Conservation (phyloP, 257 asterid species). For the Fraxinus americana region DNA sequence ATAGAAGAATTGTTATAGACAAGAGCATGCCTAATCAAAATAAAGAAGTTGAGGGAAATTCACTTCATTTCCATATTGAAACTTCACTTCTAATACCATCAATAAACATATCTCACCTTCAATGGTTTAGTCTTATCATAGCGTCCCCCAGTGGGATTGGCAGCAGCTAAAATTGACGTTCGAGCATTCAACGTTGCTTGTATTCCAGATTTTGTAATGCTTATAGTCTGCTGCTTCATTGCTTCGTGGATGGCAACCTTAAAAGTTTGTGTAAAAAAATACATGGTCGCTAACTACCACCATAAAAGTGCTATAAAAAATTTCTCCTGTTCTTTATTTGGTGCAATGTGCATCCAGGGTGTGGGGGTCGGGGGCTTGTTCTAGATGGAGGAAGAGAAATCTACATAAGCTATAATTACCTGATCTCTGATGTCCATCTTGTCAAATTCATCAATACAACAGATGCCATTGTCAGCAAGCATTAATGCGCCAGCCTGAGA, state of each 20-base stretch:
- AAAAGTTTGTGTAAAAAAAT: slow-evolving; percentile 16
- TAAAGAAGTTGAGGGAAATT: background rate
- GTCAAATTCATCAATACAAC: slow-evolving; percentile 98
- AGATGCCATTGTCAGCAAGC: slow-evolving; percentile 98
- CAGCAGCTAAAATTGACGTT: slow-evolving; percentile 98
- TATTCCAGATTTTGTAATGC: slow-evolving; percentile 99
- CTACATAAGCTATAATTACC: slow-evolving; percentile 41
- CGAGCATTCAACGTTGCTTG: slow-evolving; percentile 99
- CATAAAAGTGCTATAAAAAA: background rate
- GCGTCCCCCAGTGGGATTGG: slow-evolving; percentile 99
- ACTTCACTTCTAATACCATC: background rate
- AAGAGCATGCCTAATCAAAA: background rate
- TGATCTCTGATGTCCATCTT: slow-evolving; percentile 98
- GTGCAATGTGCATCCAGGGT: background rate
- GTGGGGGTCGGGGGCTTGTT: background rate
- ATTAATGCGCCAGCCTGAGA: slow-evolving; percentile 98
- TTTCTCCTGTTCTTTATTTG: background rate
- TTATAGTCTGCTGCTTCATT: slow-evolving; percentile 99
- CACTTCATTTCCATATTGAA: slow-evolving; percentile 1
- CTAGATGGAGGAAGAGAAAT: background rate
- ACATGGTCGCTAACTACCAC: slow-evolving; percentile 20
- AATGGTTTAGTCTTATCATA: slow-evolving; percentile 95
- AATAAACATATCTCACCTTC: slow-evolving; percentile 53
- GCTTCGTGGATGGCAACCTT: slow-evolving; percentile 99
- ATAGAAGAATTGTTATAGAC: slow-evolving; percentile 26